Evolutionary conservation across 129 eudicot genomes (phyloP).

Genomic region (Arctium minus): DNA sequence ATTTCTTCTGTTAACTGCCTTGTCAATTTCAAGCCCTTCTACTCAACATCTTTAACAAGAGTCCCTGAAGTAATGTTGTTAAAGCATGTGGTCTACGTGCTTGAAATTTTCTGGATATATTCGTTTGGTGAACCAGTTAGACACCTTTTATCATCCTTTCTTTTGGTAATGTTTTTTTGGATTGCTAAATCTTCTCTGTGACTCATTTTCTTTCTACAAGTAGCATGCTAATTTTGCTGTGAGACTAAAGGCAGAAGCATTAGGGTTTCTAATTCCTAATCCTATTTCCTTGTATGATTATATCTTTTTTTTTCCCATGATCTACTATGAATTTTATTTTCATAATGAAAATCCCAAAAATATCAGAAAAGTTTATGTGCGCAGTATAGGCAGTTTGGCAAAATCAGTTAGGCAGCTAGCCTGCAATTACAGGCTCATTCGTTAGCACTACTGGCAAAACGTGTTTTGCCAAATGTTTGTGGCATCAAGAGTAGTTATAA

Average conservation of each 20-base stretch:
- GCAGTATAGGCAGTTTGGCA: neutral
- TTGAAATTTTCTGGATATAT: constrained; percentile 1
- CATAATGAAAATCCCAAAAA: neutral
- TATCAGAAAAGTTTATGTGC: neutral
- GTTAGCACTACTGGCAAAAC: neutral
- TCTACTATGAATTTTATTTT: neutral
- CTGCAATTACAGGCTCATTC: neutral
- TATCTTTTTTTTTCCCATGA: neutral
- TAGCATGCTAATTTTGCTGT: neutral
- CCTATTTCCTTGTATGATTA: neutral
- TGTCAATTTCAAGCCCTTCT: constrained; percentile 6
- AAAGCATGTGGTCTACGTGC: constrained; percentile 7
- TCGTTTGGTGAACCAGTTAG: neutral
- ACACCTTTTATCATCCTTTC: neutral
- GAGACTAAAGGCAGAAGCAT: neutral
- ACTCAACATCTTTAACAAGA: neutral
- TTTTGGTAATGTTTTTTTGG: neutral
- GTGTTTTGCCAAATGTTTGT: neutral
- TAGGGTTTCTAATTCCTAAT: neutral
- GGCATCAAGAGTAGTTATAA: neutral
- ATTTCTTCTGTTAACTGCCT: neutral
- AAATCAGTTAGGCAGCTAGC: neutral
- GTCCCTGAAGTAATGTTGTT: neutral
- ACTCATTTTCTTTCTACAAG: neutral
- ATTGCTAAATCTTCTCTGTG: neutral